phyloP scores from a whole-genome alignment of 2,329 filamentous ascomycete genomes.

The Aureobasidium sp. region DNA sequence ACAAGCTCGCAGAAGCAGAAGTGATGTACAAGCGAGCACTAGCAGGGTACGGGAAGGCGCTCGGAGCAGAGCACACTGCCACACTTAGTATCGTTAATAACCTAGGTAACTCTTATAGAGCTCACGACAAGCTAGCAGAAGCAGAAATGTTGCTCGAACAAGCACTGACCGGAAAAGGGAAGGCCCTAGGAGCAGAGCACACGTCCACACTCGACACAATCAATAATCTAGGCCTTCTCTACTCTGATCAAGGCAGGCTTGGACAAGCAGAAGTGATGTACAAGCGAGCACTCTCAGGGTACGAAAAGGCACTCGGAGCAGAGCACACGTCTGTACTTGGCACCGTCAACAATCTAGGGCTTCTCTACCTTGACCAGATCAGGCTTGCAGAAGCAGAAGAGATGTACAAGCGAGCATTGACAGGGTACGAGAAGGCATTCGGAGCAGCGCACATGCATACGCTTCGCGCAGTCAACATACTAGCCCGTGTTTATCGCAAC shows the following conservation, averaged over 20 bases:
- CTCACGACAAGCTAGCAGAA: neutral
- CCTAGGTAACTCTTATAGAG: too few species aligned
- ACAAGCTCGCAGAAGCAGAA: slow-evolving; percentile 13
- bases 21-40: slow-evolving; percentile 13
- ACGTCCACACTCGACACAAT: neutral
- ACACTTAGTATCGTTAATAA: slow-evolving; percentile 3
- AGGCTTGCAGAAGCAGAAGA: slow-evolving; percentile 13
- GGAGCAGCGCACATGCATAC: slow-evolving; percentile 12
- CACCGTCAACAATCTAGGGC: slow-evolving; percentile 13
- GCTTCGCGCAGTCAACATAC: neutral
- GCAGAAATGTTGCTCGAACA: slow-evolving; percentile 14
- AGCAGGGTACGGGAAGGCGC: slow-evolving; percentile 10
- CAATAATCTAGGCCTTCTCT: neutral
- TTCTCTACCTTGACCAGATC: neutral
- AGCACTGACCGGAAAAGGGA: slow-evolving; percentile 4
- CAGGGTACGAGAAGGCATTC: slow-evolving; percentile 12
- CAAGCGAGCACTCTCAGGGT: slow-evolving; percentile 13
- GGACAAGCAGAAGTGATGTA: slow-evolving; percentile 15
- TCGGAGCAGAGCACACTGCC: slow-evolving; percentile 7
- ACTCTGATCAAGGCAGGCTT: neutral
- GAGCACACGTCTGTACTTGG: slow-evolving; percentile 14
- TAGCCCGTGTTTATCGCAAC: neutral
- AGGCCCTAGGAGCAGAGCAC: neutral
- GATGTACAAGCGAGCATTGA: slow-evolving; percentile 13
- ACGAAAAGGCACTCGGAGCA: slow-evolving; percentile 10